phyloP scores from a whole-genome alignment of 2,329 filamentous ascomycete species.

The Stemphylium lycopersici region DNA sequence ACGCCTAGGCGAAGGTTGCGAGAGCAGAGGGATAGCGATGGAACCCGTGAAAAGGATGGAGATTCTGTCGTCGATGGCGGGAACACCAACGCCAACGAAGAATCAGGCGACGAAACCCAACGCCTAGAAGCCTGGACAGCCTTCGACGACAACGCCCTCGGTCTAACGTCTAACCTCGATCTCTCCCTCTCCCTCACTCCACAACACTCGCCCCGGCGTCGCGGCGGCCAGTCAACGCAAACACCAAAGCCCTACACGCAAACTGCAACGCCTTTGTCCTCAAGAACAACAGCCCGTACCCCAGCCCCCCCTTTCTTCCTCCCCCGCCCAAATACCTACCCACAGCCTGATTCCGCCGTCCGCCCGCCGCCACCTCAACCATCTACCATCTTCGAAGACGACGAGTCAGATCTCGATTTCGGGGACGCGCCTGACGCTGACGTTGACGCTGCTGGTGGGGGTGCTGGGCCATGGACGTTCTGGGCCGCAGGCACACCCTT shows the following conservation, averaged over 20 bases:
- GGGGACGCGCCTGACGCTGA: slow-evolving; percentile 5
- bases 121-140: slow-evolving; percentile 48
- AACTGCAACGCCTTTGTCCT: not conserved
- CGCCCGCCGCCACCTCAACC: slow-evolving; percentile 12
- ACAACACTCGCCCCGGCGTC: slow-evolving; percentile 11
- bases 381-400: slow-evolving; percentile 30
- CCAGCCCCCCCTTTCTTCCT: slow-evolving; percentile 9
- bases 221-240: not conserved
- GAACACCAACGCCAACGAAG: not conserved
- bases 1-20: slow-evolving; percentile 28
- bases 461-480: slow-evolving; percentile 12
- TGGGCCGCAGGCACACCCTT: slow-evolving; percentile 36
- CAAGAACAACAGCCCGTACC: slow-evolving; percentile 10
- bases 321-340: slow-evolving; percentile 23
- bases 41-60: not conserved
- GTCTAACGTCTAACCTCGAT: slow-evolving; percentile 35
- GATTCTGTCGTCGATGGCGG: not conserved
- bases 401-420: slow-evolving; percentile 14
- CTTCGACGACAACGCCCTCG: slow-evolving; percentile 44
- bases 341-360: slow-evolving; percentile 21
- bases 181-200: slow-evolving; percentile 40
- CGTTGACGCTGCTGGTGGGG: too few relatives aligned
- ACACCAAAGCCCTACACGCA: slow-evolving; percentile 5
- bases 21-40: slow-evolving; percentile 11
- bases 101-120: slow-evolving; percentile 35